Conservation (phyloP, 768 basidiomycete genomes). For the Termitomyces eurrhizus region DNA sequence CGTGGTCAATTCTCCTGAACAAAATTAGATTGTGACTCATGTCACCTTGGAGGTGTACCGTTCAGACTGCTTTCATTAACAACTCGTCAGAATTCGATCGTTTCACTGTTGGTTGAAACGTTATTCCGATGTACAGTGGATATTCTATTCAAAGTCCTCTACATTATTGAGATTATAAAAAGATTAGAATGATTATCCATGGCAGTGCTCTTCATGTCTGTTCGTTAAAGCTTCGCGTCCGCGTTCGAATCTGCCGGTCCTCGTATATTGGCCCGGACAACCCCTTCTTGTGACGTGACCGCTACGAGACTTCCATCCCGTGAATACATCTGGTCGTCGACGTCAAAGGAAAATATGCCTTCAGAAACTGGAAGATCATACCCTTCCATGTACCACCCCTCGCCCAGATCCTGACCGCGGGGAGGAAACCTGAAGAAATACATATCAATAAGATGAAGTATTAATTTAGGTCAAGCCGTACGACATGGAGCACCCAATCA, state of each 20-base stretch:
- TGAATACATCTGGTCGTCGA: conserved; percentile 56
- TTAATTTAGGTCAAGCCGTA: conserved; percentile 28
- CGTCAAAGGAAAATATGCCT: background rate
- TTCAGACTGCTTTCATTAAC: background rate
- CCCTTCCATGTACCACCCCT: conserved; percentile 67
- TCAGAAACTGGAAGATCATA: conserved; percentile 29
- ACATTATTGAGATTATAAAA: background rate
- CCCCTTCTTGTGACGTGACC: conserved; percentile 79
- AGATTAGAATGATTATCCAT: background rate
- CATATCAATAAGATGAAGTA: background rate
- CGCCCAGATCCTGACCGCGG: conserved; percentile 64
- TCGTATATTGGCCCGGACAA: conserved; percentile 56
- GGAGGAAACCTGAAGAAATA: conserved; percentile 49
- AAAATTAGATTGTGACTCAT: background rate
- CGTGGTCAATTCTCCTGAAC: background rate
- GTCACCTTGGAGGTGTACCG: background rate
- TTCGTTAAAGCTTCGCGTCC: conserved; percentile 31
- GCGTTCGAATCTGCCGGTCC: conserved; percentile 29
- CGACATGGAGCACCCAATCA: conserved; percentile 79
- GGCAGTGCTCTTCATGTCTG: background rate
- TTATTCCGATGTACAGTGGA: background rate
- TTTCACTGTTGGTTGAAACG: no score
- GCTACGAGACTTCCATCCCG: conserved; percentile 63
- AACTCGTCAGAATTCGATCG: background rate
- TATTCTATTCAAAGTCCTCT: background rate